A percentile compares a stretch with the other conserved stretches of the same genome.
These are phyloP conservation scores for Populus hybrid DNA, from an alignment of 441 rosid genomes.

Conservation along the genomic window DNA sequence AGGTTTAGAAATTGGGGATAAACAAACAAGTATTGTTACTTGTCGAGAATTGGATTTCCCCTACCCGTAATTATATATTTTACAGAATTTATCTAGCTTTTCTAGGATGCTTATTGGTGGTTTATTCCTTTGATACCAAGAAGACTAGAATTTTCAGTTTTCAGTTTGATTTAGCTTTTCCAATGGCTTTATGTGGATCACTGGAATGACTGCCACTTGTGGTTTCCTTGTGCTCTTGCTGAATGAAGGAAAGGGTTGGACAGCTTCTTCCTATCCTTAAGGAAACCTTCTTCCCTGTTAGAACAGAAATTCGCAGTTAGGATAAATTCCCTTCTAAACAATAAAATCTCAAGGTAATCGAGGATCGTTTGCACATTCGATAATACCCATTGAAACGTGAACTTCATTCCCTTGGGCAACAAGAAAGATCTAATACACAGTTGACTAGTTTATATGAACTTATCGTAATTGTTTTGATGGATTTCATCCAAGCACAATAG, in stretches of 20 bases:
- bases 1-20: not conserved
- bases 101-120: not conserved
- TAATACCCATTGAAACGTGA: not conserved
- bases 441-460: not conserved
- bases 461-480: not conserved
- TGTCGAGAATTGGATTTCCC: not conserved
- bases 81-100: not conserved
- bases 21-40: not conserved
- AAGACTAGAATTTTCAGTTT: constrained; percentile 2
- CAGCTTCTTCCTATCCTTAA: not conserved
- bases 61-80: not conserved
- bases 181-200: not conserved
- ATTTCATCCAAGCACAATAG: not conserved
- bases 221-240: not conserved
- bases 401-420: not conserved
- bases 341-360: not conserved
- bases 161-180: not conserved
- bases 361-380: not conserved
- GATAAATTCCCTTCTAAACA: not conserved
- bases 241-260: not conserved
- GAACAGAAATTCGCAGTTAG: not conserved
- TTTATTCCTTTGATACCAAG: not conserved
- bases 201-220: not conserved
- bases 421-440: not conserved
- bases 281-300: not conserved